Conservation (phyloP, 176 grass and related monocot species). For the Avena insularis region DNA sequence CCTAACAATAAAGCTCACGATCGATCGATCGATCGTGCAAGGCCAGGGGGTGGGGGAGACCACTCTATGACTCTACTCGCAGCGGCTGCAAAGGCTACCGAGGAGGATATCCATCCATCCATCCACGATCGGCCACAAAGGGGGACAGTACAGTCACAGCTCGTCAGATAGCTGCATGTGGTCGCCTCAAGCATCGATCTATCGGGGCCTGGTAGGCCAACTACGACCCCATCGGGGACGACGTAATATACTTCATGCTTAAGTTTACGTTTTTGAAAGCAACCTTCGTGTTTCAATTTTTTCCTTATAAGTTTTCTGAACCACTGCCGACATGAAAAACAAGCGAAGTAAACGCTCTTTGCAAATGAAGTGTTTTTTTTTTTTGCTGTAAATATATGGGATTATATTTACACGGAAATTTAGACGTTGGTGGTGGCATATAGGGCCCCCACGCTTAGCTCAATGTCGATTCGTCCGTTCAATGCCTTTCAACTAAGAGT, state of each 20-base stretch:
- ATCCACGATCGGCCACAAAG: conserved; percentile 31
- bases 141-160: conserved; percentile 43
- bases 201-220: conserved; percentile 34
- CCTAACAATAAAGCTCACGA: conserved; percentile 45
- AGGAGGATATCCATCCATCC: conserved; percentile 41
- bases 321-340: background rate
- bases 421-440: background rate
- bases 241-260: conserved; percentile 39
- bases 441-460: too few species aligned
- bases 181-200: conserved; percentile 47
- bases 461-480: background rate
- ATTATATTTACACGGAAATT: background rate
- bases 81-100: conserved; percentile 39
- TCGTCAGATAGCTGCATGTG: conserved; percentile 39
- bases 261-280: conserved; percentile 16
- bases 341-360: background rate
- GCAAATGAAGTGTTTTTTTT: background rate
- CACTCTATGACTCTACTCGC: background rate
- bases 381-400: background rate
- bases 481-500: background rate
- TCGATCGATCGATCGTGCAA: conserved; percentile 1
- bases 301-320: background rate
- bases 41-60: conserved; percentile 8
- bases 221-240: background rate
- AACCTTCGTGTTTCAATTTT: background rate